These are phyloP conservation scores for Elsinoe australis DNA, from an alignment of 2,329 filamentous ascomycete genomes.

Conservation along the genomic window DNA sequence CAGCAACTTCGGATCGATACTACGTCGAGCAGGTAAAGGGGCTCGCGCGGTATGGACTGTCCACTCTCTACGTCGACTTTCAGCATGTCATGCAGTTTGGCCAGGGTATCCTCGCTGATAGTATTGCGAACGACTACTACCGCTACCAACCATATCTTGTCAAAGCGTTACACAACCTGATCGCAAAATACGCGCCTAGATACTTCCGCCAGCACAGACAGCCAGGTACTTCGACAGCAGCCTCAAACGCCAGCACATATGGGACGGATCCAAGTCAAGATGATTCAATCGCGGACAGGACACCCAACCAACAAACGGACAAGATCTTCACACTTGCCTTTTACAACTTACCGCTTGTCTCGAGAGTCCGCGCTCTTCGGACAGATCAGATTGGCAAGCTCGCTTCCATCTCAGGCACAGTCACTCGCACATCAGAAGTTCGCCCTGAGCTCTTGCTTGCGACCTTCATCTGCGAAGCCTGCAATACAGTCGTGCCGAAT, in stretches of 20 bases:
- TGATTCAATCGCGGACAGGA: constrained; percentile 58
- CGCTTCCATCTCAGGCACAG: constrained; percentile 91
- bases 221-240: constrained; percentile 64
- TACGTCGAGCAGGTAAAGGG: constrained; percentile 78
- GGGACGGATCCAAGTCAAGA: constrained; percentile 51
- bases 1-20: constrained; percentile 69
- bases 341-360: constrained; percentile 84
- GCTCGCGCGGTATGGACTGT: constrained; percentile 65
- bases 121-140: constrained; percentile 86
- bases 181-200: constrained; percentile 85
- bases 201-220: constrained; percentile 93
- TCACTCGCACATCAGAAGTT: constrained; percentile 94
- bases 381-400: constrained; percentile 88
- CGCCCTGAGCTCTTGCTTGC: constrained; percentile 85
- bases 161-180: constrained; percentile 80
- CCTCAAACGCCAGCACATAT: constrained; percentile 53
- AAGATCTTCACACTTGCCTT: constrained; percentile 91
- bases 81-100: constrained; percentile 72
- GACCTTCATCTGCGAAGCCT: constrained; percentile 86
- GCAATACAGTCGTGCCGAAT: constrained; percentile 75
- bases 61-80: constrained; percentile 80
- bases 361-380: constrained; percentile 74
- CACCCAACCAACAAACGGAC: constrained; percentile 88
- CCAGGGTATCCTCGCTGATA: constrained; percentile 74
- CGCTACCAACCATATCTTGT: constrained; percentile 89